A percentile compares a stretch with the other conserved stretches of the same genome.
Conservation (phyloP, 352 stramenopile species). For the Phytophthora melonis region DNA sequence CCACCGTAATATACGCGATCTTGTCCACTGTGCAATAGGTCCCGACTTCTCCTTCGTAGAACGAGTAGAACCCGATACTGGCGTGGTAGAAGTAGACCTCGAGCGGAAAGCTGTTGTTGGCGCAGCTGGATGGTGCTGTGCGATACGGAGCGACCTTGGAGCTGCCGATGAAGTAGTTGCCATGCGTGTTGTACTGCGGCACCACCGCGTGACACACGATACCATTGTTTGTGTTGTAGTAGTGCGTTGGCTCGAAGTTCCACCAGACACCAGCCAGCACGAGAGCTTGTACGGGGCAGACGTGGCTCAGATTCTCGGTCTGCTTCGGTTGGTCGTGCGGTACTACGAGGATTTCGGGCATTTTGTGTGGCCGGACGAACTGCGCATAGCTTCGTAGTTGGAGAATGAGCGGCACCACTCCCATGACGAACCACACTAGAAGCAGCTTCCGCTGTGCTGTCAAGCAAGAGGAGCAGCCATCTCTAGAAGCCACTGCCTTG, state of each 20-base stretch:
- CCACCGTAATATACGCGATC: conserved; percentile 1
- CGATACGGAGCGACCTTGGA: conserved; percentile 1
- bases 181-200: conserved; percentile 30
- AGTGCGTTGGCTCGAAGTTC: conserved; percentile 31
- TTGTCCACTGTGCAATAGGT: conserved; percentile 21
- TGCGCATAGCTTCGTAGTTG: background rate
- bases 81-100: conserved; percentile 25
- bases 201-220: conserved; percentile 30
- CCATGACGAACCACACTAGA: background rate
- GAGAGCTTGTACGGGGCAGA: conserved; percentile 15
- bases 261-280: conserved; percentile 23
- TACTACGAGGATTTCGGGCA: conserved; percentile 1
- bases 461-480: background rate
- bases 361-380: conserved; percentile 1
- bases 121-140: conserved; percentile 5
- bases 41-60: conserved; percentile 14
- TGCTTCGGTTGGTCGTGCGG: background rate
- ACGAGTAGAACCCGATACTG: conserved; percentile 23
- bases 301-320: background rate
- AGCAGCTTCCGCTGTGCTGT: background rate
- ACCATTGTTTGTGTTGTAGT: conserved; percentile 7
- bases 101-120: conserved; percentile 16
- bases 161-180: conserved; percentile 20
- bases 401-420: conserved; percentile 1
- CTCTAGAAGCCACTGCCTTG: background rate